phyloP scores from a whole-genome alignment of 768 basidiomycete species.

The Dioszegia aurantiaca region DNA sequence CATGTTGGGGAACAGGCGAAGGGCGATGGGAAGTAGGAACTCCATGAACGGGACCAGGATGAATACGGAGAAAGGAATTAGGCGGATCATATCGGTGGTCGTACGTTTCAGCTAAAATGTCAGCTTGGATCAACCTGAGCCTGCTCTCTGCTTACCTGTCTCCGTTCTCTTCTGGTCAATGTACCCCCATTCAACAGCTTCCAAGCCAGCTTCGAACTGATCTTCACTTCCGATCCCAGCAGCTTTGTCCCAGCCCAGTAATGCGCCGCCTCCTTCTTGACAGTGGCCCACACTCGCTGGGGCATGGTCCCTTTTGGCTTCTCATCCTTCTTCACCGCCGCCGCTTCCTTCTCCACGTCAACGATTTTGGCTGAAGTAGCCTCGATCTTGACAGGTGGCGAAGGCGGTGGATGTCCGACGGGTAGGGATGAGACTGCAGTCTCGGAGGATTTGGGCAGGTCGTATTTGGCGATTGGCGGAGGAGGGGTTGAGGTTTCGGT shows the following conservation, averaged over 20 bases:
- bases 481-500: conserved; percentile 16
- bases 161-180: conserved; percentile 84
- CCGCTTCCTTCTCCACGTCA: conserved; percentile 22
- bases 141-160: conserved; percentile 66
- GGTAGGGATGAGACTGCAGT: conserved; percentile 20
- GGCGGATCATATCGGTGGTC: conserved; percentile 83
- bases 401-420: conserved; percentile 30
- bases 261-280: conserved; percentile 92
- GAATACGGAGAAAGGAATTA: conserved; percentile 94
- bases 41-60: conserved; percentile 98
- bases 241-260: conserved; percentile 97
- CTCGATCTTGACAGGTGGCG: conserved; percentile 24
- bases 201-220: conserved; percentile 80
- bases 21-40: conserved; percentile 85
- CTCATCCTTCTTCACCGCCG: conserved; percentile 35
- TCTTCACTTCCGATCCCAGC: conserved; percentile 87
- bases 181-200: conserved; percentile 87
- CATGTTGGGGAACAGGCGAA: conserved; percentile 98
- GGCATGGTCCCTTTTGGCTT: conserved; percentile 39
- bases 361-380: conserved; percentile 28
- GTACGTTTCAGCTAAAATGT: conserved; percentile 74
- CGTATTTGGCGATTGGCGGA: conserved; percentile 14
- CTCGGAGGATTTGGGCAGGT: conserved; percentile 15
- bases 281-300: conserved; percentile 76
- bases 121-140: background rate